Evolutionary conservation across 73 alveolate genomes (phyloP), one percentile per base, ranked within the genome.

Genomic region (Symbiodinium natans): DNA sequence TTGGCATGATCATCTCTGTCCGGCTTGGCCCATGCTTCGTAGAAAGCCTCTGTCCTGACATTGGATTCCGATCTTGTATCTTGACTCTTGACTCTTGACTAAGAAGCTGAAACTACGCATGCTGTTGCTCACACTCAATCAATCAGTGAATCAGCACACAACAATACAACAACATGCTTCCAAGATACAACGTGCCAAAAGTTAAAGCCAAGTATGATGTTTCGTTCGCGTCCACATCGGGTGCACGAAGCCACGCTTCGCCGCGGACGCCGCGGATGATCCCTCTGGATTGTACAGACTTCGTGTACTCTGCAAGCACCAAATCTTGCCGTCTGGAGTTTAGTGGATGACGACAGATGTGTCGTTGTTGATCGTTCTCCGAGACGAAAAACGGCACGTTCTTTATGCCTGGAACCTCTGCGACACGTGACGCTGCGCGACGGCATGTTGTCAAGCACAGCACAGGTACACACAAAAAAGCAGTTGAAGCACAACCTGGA

Each of bases 231-330:
- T 59, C 95, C 10, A 21, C 15, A 31, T 63, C 73, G 15, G 96
- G 87, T 0, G 87, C 87, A 29, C 11, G 42, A 19, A 89, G 33
- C 96, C 96, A 89, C 3, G 87, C 86, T 25, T 89, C 87, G 3
- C 96, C 96, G 19, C 96, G 5, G 40, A 89, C 96, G 1, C 96
- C 96, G 15, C 52, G 86, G 11, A 89, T 54, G 25, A 89, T 41
- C 17, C 96, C 96, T 8, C 43, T 23, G 1, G 11, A 8, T 13
- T 59, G 75, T 8, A 89, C 96, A 7, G 77, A 40, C 23, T 48
- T 43, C 2, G 4, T 34, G 41, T 89, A 89, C 43, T 31, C 54
- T 9, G 4, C 2, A 38, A 89, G 29, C 36, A 68, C 87, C 25
- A 25, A n/a, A 34, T 39, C 87, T 68, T 89, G 96, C 0, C 87